phyloP scores from a whole-genome alignment of 2,329 filamentous ascomycete species.

The Cordyceps farinosa region DNA sequence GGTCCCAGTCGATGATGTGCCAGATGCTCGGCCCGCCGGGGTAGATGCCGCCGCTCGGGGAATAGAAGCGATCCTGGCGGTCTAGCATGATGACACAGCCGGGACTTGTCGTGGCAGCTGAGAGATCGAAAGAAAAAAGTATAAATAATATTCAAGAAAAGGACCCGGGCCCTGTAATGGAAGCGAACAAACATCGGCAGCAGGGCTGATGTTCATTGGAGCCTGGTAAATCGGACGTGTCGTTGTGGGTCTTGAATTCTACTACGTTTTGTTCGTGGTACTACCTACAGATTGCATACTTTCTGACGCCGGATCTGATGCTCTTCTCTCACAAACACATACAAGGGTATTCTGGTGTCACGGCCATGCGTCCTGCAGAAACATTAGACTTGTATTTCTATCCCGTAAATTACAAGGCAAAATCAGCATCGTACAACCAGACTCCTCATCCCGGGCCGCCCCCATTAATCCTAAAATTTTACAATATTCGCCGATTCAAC shows the following conservation, averaged over 20 bases:
- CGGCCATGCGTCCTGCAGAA: too few relatives aligned
- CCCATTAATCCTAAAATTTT: background rate
- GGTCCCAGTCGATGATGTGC: constrained; percentile 26
- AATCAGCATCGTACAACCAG: background rate
- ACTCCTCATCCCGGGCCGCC: background rate
- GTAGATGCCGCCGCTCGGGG: constrained; percentile 11
- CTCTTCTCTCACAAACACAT: too few relatives aligned
- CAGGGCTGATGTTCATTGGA: too few relatives aligned
- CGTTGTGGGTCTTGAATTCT: background rate
- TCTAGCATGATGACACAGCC: constrained; percentile 1
- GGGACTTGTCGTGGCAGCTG: background rate
- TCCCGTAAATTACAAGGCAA: background rate
- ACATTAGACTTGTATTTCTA: background rate
- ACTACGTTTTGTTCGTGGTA: too few relatives aligned
- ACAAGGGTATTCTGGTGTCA: too few relatives aligned
- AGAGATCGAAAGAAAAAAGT: too few relatives aligned
- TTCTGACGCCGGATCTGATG: too few relatives aligned
- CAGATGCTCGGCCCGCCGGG: constrained; percentile 24
- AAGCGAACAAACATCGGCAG: too few relatives aligned
- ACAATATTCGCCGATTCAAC: background rate
- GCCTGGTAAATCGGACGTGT: background rate
- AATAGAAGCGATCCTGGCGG: constrained; percentile 14
- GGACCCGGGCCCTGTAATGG: background rate
- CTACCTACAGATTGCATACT: too few relatives aligned
- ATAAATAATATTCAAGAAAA: background rate